These are phyloP conservation scores for Trichoderma breve DNA, from an alignment of 2,329 filamentous ascomycete genomes.

Conservation along the genomic window DNA sequence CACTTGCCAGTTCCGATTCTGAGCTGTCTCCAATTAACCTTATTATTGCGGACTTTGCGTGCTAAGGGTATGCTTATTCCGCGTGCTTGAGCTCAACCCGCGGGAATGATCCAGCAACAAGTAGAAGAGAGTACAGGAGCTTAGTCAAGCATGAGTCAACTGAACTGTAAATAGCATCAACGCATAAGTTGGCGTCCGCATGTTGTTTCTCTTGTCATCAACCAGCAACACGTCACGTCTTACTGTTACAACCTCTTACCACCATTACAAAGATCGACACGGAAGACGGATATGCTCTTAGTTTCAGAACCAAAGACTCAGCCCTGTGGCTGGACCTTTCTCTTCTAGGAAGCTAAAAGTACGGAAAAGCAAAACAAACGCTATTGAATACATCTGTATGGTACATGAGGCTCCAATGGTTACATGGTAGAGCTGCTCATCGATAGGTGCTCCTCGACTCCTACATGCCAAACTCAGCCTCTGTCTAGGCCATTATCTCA, in stretches of 20 bases:
- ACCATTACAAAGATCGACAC: not conserved
- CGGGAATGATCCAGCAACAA: not conserved
- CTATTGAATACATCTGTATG: constrained; percentile 16
- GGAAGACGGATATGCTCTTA: not conserved
- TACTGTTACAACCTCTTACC: not conserved
- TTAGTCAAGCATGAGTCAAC: not conserved
- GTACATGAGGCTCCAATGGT: constrained; percentile 10
- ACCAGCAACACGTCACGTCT: not conserved
- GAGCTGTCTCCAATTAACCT: not conserved
- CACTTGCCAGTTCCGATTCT: not conserved
- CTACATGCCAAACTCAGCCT: not conserved
- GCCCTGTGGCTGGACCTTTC: not conserved
- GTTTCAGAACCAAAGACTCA: not conserved
- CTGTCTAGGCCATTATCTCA: not conserved
- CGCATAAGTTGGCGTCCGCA: not conserved
- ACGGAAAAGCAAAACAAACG: not conserved
- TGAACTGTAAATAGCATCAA: not conserved
- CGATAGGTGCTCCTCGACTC: constrained; percentile 5
- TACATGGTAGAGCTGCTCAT: constrained; percentile 1
- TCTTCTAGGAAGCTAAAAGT: not conserved
- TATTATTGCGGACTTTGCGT: not conserved
- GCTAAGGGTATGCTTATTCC: not conserved
- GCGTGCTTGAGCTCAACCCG: not conserved
- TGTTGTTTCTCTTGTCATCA: not conserved
- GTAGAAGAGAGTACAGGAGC: not conserved